Conservation (phyloP, 225 moss, liverwort and hornwort genomes). For the Bryum argenteum region DNA sequence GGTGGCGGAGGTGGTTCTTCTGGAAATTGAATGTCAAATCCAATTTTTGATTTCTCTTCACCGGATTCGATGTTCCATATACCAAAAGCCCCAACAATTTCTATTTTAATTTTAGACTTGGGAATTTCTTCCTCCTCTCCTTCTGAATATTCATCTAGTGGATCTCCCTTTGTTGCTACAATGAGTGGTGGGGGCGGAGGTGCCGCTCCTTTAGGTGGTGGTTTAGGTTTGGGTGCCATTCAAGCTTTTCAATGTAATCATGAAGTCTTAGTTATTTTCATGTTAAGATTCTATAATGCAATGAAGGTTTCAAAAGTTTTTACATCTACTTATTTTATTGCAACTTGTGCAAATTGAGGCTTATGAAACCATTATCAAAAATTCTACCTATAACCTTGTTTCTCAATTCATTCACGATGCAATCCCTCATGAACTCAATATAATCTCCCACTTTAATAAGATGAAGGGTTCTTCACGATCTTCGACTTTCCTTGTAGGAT, state of each 20-base stretch:
- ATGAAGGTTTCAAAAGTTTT: too few species aligned
- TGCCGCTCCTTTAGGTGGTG: background rate
- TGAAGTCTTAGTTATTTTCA: background rate
- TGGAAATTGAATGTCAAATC: slow-evolving; percentile 47
- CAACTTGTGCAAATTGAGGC: too few species aligned
- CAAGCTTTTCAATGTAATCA: background rate
- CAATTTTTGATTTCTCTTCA: slow-evolving; percentile 48
- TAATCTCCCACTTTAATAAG: too few species aligned
- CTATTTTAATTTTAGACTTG: slow-evolving; percentile 45
- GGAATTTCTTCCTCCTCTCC: slow-evolving; percentile 44
- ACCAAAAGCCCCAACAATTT: slow-evolving; percentile 37
- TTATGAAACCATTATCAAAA: too few species aligned
- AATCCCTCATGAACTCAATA: too few species aligned
- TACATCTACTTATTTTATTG: too few species aligned
- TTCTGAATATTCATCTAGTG: slow-evolving; percentile 41
- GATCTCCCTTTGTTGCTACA: slow-evolving; percentile 6
- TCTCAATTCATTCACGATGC: too few species aligned
- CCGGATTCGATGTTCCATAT: slow-evolving; percentile 43
- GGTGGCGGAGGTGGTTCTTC: slow-evolving; percentile 29
- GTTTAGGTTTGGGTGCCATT: slow-evolving; percentile 43
- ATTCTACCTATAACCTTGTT: too few species aligned
- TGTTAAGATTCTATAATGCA: background rate
- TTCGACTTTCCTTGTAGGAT: too few species aligned
- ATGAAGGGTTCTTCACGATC: too few species aligned
- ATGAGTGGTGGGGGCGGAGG: background rate